These are phyloP conservation scores for Casuarina equisetifolia DNA, from an alignment of 306 rosid species.

Conservation along the genomic window DNA sequence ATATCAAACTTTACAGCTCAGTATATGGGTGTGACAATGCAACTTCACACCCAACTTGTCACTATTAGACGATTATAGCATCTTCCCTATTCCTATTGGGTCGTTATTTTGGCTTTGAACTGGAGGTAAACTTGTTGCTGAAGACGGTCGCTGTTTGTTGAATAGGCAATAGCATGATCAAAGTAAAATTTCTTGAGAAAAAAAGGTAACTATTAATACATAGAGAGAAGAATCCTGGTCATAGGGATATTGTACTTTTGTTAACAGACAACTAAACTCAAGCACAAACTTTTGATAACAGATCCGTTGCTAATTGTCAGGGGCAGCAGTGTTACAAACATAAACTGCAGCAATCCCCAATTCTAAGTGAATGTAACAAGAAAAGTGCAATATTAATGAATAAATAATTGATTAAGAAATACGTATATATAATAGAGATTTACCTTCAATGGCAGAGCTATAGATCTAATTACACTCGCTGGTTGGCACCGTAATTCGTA, in stretches of 20 bases:
- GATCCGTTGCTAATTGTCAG: neutral
- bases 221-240: neutral
- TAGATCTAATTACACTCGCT: neutral
- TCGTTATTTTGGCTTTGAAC: too few species aligned
- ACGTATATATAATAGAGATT: neutral
- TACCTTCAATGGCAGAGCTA: neutral
- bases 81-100: too few species aligned
- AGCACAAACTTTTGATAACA: neutral
- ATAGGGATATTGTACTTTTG: neutral
- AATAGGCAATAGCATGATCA: too few species aligned
- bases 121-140: too few species aligned
- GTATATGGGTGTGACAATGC: too few species aligned
- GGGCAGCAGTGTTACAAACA: neutral
- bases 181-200: too few species aligned
- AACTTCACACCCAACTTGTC: too few species aligned
- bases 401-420: neutral
- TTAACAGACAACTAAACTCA: neutral
- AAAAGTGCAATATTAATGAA: neutral
- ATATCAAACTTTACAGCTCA: too few species aligned
- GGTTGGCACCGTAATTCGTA: neutral
- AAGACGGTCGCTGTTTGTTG: too few species aligned
- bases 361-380: neutral
- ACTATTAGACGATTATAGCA: too few species aligned
- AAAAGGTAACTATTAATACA: too few species aligned
- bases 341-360: neutral